These are phyloP conservation scores for Aspergillus proliferans DNA, from an alignment of 2,329 filamentous ascomycete species.

Conservation along the genomic window DNA sequence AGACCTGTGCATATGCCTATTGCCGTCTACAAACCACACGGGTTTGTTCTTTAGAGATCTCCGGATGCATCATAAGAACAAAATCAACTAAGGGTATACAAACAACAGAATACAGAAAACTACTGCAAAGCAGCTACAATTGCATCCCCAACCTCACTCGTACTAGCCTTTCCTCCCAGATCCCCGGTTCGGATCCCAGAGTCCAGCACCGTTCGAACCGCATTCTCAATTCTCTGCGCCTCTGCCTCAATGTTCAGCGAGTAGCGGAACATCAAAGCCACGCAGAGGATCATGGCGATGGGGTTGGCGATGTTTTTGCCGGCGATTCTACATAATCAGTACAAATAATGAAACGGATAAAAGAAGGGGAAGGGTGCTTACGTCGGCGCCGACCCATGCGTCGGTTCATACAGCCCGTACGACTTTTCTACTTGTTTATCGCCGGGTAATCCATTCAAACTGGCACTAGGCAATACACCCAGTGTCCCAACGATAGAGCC, in stretches of 20 bases:
- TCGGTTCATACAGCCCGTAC: slow-evolving; percentile 90
- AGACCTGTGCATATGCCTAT: no score
- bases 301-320: slow-evolving; percentile 84
- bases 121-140: slow-evolving; percentile 60
- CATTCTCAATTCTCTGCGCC: slow-evolving; percentile 69
- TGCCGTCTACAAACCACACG: no score
- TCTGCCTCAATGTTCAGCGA: slow-evolving; percentile 71
- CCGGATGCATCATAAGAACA: no score
- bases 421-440: slow-evolving; percentile 60
- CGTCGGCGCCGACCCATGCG: slow-evolving; percentile 57
- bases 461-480: slow-evolving; percentile 78
- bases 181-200: slow-evolving; percentile 70
- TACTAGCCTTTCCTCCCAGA: slow-evolving; percentile 66
- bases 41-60: no score
- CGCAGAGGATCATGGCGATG: slow-evolving; percentile 77
- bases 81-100: no score
- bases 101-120: no score
- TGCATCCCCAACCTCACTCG: slow-evolving; percentile 68
- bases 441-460: slow-evolving; percentile 73
- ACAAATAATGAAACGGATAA: background rate
- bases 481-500: slow-evolving; percentile 83
- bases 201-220: slow-evolving; percentile 71
- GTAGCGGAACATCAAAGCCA: slow-evolving; percentile 91
- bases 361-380: slow-evolving; percentile 12
- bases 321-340: slow-evolving; percentile 58